A percentile compares a stretch with the other conserved stretches of the same genome.
Evolutionary conservation across 441 rosid species (phyloP).

Genomic region (Eruca vesicaria): DNA sequence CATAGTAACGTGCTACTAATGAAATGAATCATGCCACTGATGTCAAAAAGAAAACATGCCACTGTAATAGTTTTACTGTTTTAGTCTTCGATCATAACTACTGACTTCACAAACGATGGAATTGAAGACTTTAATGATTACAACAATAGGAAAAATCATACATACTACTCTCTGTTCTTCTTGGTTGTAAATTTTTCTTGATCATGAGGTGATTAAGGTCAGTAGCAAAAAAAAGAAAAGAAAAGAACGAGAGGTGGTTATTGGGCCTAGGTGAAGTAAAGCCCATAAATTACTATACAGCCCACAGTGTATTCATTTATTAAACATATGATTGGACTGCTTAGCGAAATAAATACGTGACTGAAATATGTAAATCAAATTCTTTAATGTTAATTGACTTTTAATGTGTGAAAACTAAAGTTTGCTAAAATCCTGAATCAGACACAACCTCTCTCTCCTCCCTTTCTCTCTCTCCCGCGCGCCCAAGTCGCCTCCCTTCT

Average conservation of each 20-base stretch:
- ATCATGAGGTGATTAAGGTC: too few species aligned
- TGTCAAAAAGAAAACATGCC: background rate
- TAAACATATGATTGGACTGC: background rate
- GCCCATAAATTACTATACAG: background rate
- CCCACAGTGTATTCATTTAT: background rate
- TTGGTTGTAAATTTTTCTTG: too few species aligned
- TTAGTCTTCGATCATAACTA: too few species aligned
- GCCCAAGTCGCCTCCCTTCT: conserved; percentile 38
- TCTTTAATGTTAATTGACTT: conserved; percentile 18
- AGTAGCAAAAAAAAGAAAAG: too few species aligned
- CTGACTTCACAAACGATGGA: too few species aligned
- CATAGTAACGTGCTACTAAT: too few species aligned
- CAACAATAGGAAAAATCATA: too few species aligned
- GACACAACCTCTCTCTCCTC: conserved; percentile 19
- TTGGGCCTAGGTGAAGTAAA: too few species aligned
- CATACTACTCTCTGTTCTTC: too few species aligned
- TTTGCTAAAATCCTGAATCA: conserved; percentile 24
- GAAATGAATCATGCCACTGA: too few species aligned
- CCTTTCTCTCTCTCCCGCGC: conserved; percentile 36
- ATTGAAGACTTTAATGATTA: too few species aligned
- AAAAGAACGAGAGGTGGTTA: too few species aligned
- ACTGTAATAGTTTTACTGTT: background rate
- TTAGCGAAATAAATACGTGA: background rate
- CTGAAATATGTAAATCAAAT: background rate
- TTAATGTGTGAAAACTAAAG: conserved; percentile 1